Conservation (phyloP, 2,329 filamentous ascomycete species). For the Colletotrichum sp. region DNA sequence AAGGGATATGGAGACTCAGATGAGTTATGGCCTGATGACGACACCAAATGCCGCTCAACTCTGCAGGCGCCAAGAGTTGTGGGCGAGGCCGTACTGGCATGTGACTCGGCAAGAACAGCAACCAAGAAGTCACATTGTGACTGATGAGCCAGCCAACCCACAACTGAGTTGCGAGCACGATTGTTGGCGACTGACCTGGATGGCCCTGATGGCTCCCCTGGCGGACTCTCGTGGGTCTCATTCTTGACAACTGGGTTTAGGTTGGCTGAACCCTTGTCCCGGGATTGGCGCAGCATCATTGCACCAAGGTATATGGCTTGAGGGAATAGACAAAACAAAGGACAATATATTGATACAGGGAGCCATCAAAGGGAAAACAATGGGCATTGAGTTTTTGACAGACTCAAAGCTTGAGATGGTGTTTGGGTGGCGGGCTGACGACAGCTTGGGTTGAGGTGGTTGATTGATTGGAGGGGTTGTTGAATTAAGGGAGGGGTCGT, state of each 20-base stretch:
- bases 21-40: not conserved
- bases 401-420: not conserved
- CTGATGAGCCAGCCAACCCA: not conserved
- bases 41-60: not conserved
- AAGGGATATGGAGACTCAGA: not conserved
- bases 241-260: not conserved
- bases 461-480: not conserved
- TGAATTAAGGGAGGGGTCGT: slow-evolving; percentile 1
- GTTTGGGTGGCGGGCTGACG: not conserved
- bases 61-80: not conserved
- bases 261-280: not conserved
- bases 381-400: not conserved
- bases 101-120: not conserved
- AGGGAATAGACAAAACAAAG: not conserved
- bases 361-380: not conserved
- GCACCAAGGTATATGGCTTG: not conserved
- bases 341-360: not conserved
- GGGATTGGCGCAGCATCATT: not conserved
- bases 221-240: not conserved
- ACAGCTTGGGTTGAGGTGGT: not conserved
- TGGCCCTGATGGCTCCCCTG: not conserved
- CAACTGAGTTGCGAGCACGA: not conserved
- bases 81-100: not conserved
- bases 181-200: not conserved
- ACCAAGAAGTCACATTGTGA: not conserved